These are phyloP conservation scores for Onygena corvina DNA, from an alignment of 2,329 filamentous ascomycete species.

Conservation along the genomic window DNA sequence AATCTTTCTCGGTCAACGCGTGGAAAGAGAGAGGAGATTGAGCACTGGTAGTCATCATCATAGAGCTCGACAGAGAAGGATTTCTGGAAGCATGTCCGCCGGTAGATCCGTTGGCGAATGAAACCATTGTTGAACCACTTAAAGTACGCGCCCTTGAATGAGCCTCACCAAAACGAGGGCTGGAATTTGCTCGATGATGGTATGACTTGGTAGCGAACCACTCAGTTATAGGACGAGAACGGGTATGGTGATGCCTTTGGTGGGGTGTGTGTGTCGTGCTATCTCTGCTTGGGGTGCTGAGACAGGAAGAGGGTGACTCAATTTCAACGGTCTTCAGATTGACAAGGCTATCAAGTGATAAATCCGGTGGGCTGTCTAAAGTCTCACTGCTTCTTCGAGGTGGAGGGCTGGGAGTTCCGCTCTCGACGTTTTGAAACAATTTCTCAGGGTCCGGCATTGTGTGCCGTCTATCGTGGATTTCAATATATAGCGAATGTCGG, in stretches of 20 bases:
- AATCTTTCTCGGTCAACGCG: constrained; percentile 16
- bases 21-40: constrained; percentile 13
- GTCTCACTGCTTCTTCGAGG: neutral
- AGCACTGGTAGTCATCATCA: constrained; percentile 16
- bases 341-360: neutral
- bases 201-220: constrained; percentile 2
- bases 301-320: neutral
- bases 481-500: constrained; percentile 8
- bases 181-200: constrained; percentile 8
- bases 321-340: neutral
- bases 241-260: neutral
- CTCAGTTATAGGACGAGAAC: neutral
- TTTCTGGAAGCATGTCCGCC: constrained; percentile 17
- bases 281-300: neutral
- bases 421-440: neutral
- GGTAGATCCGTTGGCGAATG: constrained; percentile 21
- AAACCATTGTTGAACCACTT: constrained; percentile 27
- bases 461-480: constrained; percentile 7
- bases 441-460: constrained; percentile 7
- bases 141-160: constrained; percentile 21
- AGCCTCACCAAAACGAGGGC: neutral
- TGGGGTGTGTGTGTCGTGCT: neutral
- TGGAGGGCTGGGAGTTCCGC: neutral
- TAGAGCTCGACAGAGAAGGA: constrained; percentile 23
- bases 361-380: neutral